Evolutionary conservation across 139 green algal species (phyloP).

Genomic region (Mesotaenium endlicherianum): DNA sequence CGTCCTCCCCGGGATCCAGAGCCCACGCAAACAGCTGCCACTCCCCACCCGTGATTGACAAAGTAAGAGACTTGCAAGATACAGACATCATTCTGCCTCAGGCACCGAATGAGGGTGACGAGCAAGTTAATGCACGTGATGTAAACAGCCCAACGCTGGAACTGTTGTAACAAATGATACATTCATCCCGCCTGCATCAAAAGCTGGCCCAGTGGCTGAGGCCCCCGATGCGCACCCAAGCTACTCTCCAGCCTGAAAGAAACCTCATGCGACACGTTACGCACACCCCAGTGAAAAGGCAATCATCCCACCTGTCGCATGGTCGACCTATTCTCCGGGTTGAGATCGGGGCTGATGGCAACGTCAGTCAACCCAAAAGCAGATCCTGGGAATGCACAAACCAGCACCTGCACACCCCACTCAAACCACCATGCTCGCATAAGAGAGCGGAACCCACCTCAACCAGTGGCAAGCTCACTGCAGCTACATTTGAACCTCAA

Average conservation of each 20-base stretch:
- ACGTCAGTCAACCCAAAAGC: constrained; percentile 23
- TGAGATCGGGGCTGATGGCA: constrained; percentile 35
- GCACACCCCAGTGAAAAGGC: background rate
- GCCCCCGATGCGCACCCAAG: background rate
- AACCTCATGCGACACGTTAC: background rate
- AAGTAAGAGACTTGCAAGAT: background rate
- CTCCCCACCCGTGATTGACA: background rate
- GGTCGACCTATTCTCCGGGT: constrained; percentile 10
- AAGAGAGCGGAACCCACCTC: too few relatives aligned
- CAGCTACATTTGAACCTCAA: background rate
- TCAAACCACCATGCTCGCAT: background rate
- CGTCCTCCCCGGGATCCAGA: constrained; percentile 58
- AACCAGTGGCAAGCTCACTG: too few relatives aligned
- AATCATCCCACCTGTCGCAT: constrained; percentile 13
- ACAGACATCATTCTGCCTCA: background rate
- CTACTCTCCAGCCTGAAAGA: background rate
- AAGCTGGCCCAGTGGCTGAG: background rate
- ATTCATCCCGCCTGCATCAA: background rate
- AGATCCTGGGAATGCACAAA: constrained; percentile 27
- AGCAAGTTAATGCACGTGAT: background rate
- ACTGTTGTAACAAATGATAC: background rate
- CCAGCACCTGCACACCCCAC: constrained; percentile 27
- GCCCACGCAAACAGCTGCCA: constrained; percentile 55
- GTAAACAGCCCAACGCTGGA: background rate
- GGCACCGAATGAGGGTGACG: background rate